Base-by-base conservation (phyloP, 805 yeast genomes). In the Yarrowia sp. region DNA sequence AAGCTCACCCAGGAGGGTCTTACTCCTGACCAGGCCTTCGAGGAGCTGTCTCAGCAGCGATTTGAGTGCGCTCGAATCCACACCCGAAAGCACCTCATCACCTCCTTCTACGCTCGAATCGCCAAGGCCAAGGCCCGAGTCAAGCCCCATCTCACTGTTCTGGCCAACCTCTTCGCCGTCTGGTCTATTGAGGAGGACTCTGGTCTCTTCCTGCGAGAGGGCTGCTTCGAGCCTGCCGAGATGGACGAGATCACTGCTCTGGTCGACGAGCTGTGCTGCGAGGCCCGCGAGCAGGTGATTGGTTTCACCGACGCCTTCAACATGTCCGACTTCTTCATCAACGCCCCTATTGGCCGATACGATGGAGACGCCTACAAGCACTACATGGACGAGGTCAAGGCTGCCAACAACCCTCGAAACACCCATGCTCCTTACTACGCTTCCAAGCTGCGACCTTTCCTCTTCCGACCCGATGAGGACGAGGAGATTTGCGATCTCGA, bases 301-400 rank as follows among this genome's bases (percentile, higher is more conserved):
- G 88, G 89, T 0, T 80, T 89, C 70, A 88, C 96, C 5, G 98
- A 92, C 76, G 82, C 96, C 0, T 92, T 92, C 80, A 85, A 88
- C 76, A 81, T 88, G 68, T 85, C 90, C 44, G 97, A 92, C 77
- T 87, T 82, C 73, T 83, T 88, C 78, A 81, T 92, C 72, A 89
- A 91, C 74, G 85, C 97, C 0, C 86, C 95, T 4, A 82, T 92
- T 66, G 98, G 97, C 51, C 82, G 80, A 65, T 87, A 82, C 75
- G 85, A 89, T 70, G 97, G 97, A 67, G 87, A 92, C 74, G 86
- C 90, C 65, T 92, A 91, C 78, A 85, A 86, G 73, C 85, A 89
- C 74, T 91, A 91, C 78, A 87, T 87, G 72, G 77, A 73, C 24
- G 78, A 79, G 65, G 87, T 87, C 66, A 84, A 83, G 71, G 85